Evolutionary conservation across 495 filamentous ascomycete genomes (phyloP).

Genomic region (Aspergillus diversus): DNA sequence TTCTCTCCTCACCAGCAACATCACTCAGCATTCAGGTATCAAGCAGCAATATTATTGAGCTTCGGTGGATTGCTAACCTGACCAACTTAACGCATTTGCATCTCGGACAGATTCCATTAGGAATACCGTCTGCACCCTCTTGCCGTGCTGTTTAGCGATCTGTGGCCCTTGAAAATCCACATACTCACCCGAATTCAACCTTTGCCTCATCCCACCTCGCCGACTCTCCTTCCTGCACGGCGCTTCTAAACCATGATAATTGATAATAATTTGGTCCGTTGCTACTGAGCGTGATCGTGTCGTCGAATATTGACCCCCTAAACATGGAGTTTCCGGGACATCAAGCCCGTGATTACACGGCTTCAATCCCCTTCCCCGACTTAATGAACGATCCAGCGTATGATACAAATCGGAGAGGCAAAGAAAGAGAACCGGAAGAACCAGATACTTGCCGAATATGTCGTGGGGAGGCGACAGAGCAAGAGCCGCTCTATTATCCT

Average conservation of each 20-base stretch:
- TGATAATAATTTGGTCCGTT: constrained; percentile 21
- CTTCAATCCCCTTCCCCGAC: constrained; percentile 48
- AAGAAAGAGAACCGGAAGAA: constrained; percentile 48
- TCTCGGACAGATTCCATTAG: not conserved
- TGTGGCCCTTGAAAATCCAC: not conserved
- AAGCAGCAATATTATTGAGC: not conserved
- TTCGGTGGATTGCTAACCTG: not conserved
- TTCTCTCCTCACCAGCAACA: constrained; percentile 7
- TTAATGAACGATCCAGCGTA: constrained; percentile 70
- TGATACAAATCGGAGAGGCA: constrained; percentile 41
- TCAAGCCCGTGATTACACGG: constrained; percentile 24
- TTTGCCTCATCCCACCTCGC: constrained; percentile 10
- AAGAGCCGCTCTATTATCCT: constrained; percentile 92
- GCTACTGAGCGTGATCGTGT: constrained; percentile 27
- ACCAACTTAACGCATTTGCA: constrained; percentile 5
- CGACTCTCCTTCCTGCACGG: constrained; percentile 5
- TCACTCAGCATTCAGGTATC: not conserved
- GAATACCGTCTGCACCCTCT: not conserved
- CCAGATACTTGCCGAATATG: constrained; percentile 93
- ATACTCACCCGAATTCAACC: not conserved
- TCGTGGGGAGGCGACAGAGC: constrained; percentile 79
- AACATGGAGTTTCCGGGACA: constrained; percentile 36
- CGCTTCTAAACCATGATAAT: constrained; percentile 27
- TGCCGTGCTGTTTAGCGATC: not conserved
- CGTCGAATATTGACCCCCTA: constrained; percentile 20